A percentile compares a stretch with the other conserved stretches of the same genome.
Conservation (phyloP, 2,329 filamentous ascomycete species). For the Colletotrichum lindemuthianum region DNA sequence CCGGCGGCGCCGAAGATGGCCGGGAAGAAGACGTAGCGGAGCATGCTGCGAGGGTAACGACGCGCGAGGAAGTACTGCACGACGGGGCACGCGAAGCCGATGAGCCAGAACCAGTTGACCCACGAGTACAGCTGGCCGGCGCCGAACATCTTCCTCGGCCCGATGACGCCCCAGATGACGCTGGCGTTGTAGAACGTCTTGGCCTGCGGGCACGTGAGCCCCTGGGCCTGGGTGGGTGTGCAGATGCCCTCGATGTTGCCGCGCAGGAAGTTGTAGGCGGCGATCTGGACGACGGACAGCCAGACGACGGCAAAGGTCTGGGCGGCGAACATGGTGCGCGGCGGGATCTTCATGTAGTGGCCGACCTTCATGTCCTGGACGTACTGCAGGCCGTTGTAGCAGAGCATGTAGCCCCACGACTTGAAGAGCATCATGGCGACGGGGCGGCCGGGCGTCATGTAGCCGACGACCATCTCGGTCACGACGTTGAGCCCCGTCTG, state of each 20-base stretch:
- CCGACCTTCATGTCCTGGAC: slow-evolving; percentile 62
- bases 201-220: slow-evolving; percentile 66
- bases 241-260: slow-evolving; percentile 65
- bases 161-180: slow-evolving; percentile 71
- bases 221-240: slow-evolving; percentile 55
- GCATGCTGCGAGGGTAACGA: slow-evolving; percentile 55
- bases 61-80: slow-evolving; percentile 60
- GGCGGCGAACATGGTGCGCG: slow-evolving; percentile 58
- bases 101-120: slow-evolving; percentile 64
- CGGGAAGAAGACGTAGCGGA: slow-evolving; percentile 62
- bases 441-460: slow-evolving; percentile 58
- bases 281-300: slow-evolving; percentile 51
- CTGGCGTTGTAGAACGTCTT: slow-evolving; percentile 70
- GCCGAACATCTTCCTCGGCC: slow-evolving; percentile 47
- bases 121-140: slow-evolving; percentile 57
- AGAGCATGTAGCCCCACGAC: slow-evolving; percentile 57
- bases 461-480: slow-evolving; percentile 60
- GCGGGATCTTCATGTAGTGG: slow-evolving; percentile 64
- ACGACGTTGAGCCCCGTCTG: slow-evolving; percentile 60
- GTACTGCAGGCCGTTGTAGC: slow-evolving; percentile 58
- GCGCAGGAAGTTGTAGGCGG: slow-evolving; percentile 51
- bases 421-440: slow-evolving; percentile 64
- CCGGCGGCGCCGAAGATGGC: slow-evolving; percentile 62
- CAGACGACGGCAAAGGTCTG: slow-evolving; percentile 54
- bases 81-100: slow-evolving; percentile 59